Percentiles rank a stretch among this genome's conserved stretches.
phyloP scores from a whole-genome alignment of 1,139 yeast species.

The Cylindricascospora bacillispora region DNA sequence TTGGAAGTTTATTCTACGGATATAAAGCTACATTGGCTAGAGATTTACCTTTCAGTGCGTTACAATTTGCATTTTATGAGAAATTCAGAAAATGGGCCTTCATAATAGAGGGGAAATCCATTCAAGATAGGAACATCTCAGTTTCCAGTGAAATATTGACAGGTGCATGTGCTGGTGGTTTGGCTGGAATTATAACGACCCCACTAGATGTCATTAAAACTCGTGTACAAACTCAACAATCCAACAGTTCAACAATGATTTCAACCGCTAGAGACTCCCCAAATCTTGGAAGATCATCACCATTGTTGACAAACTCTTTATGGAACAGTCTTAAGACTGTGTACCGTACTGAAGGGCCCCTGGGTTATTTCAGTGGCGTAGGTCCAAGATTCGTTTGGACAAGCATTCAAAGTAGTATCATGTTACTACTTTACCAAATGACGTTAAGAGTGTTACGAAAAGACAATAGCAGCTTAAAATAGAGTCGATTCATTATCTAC shows the following conservation, averaged over 20 bases:
- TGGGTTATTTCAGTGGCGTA: conserved; percentile 83
- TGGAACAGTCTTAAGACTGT: conserved; percentile 51
- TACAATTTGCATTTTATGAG: conserved; percentile 93
- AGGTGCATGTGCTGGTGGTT: conserved; percentile 95
- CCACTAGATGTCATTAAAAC: conserved; percentile 92
- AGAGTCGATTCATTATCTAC: no score
- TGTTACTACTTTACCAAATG: conserved; percentile 75
- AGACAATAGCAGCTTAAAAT: no score
- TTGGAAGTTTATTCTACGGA: conserved; percentile 68
- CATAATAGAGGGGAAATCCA: conserved; percentile 15
- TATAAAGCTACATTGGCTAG: conserved; percentile 86
- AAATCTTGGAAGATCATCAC: no score
- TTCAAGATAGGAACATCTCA: conserved; percentile 33
- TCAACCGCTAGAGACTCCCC: conserved; percentile 22
- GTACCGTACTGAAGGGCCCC: conserved; percentile 59
- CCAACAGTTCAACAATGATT: conserved; percentile 13
- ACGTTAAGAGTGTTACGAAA: conserved; percentile 25
- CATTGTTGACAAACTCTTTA: conserved; percentile 44
- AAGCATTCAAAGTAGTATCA: conserved; percentile 84
- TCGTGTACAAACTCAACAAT: conserved; percentile 65
- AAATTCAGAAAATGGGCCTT: conserved; percentile 59
- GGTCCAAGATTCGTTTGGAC: conserved; percentile 98
- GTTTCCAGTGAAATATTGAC: conserved; percentile 56
- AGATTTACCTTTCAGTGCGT: conserved; percentile 88
- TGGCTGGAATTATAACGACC: conserved; percentile 77